Base-by-base conservation (phyloP, 192 early-diverging fungal genomes). In the Coemansia sp. region DNA sequence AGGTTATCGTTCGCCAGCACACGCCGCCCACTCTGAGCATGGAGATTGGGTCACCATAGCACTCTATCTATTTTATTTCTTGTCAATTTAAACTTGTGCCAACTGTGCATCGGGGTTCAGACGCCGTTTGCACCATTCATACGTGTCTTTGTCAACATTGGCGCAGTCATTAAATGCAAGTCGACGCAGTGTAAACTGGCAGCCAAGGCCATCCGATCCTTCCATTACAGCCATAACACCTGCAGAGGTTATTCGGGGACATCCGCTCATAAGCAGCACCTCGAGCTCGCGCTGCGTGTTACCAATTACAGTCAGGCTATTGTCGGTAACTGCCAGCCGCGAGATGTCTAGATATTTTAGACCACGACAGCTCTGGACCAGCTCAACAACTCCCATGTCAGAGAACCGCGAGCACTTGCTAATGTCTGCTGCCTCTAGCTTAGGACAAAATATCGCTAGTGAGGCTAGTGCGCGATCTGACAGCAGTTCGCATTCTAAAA, bases 1-100 rank as follows among this genome's bases (percentile, higher is more conserved):
- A 87, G 0, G 84, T 99, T 7, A 82, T 80, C 32, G 73, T 98
- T 50, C 78, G 92, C 54, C 89, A 93, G 69, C 88, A 93, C 71
- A 82, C 85, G 2, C 85, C 88, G 18, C 88, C 88, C 3, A 78
- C 64, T 6, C 76, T 84, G 37, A 75, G 73, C 59, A 65, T 85
- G 65, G 85, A 83, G 52, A 79, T 86, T 12, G 71, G 81, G 45
- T 68, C 54, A 18, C 67, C 64, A 0, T 79, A 61, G 58, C 23
- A 6, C n/a, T 47, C 0, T 56, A 52, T 35, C 32, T 35, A 35
- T 35, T 35, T 35, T 35, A 35, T 35, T 35, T 35, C 9, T 35
- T 35, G 32, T 35, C 32, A 35, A 35, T 35, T 35, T 35, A 35
- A 35, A 35, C 32, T 35, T 9, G 32, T 35, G 32, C 32, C 32